Conservation (phyloP, 176 grass and related monocot species). For the Pontederia paniculata region DNA sequence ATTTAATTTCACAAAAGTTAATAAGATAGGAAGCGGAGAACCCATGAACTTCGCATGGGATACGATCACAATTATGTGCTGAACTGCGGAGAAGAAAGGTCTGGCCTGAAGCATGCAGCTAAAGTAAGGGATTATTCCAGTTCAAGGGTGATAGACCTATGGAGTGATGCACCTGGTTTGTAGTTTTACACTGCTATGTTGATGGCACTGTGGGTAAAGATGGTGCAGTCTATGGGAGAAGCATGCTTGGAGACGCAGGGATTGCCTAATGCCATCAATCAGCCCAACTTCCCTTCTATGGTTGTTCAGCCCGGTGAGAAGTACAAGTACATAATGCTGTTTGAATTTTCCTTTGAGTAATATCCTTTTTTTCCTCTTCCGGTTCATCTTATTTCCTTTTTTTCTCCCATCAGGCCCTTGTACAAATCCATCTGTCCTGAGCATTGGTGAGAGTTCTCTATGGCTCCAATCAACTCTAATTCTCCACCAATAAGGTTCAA, state of each 20-base stretch:
- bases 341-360: conserved; percentile 43
- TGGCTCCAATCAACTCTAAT: too few species aligned
- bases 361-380: not conserved
- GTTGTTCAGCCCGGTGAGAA: conserved; percentile 59
- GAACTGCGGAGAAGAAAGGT: conserved; percentile 41
- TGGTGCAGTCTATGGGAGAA: conserved; percentile 45
- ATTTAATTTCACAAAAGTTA: conserved; percentile 54
- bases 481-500: too few species aligned
- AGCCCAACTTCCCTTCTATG: conserved; percentile 52
- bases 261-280: conserved; percentile 83
- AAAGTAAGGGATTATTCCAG: conserved; percentile 41
- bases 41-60: conserved; percentile 32
- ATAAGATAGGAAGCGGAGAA: conserved; percentile 44
- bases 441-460: too few species aligned
- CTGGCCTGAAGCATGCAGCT: conserved; percentile 62
- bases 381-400: too few species aligned
- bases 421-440: too few species aligned
- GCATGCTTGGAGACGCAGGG: conserved; percentile 96
- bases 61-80: conserved; percentile 68
- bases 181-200: conserved; percentile 79
- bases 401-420: too few species aligned
- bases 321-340: conserved; percentile 71
- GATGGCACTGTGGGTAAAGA: conserved; percentile 52
- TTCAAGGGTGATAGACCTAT: conserved; percentile 42
- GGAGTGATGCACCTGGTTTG: conserved; percentile 65